These are phyloP conservation scores for Syzygium aqueum DNA, from an alignment of 345 rosid species.

Conservation along the genomic window DNA sequence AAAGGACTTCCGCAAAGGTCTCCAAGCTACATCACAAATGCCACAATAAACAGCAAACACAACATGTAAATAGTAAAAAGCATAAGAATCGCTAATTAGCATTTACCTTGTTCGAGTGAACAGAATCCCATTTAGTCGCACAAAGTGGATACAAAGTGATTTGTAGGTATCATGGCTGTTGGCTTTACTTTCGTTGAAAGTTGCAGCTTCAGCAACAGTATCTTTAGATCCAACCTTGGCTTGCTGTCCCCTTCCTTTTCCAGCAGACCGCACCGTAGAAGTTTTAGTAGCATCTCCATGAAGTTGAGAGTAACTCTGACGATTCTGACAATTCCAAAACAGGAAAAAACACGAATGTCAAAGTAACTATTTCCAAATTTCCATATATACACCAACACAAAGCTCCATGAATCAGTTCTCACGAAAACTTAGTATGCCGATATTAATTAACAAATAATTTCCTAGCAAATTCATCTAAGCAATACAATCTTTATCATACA, in stretches of 20 bases:
- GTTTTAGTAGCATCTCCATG: slow-evolving; percentile 32
- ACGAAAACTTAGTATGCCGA: not conserved
- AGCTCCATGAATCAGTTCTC: not conserved
- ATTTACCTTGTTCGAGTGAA: slow-evolving; percentile 89
- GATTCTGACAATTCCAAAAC: slow-evolving; percentile 4
- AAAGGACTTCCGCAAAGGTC: slow-evolving; percentile 74
- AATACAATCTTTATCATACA: not conserved
- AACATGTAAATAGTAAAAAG: not conserved
- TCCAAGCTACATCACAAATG: slow-evolving; percentile 48
- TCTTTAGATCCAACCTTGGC: slow-evolving; percentile 40
- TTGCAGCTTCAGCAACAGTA: slow-evolving; percentile 25
- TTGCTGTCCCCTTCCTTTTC: slow-evolving; percentile 63
- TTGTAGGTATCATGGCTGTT: slow-evolving; percentile 35
- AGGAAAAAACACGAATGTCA: not conserved
- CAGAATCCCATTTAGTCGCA: slow-evolving; percentile 84
- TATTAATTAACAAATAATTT: not conserved
- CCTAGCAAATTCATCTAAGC: not conserved
- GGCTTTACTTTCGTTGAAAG: slow-evolving; percentile 37
- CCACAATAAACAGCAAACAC: not conserved
- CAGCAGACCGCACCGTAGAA: slow-evolving; percentile 17
- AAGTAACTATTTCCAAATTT: not conserved
- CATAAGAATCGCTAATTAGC: not conserved
- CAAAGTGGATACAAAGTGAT: slow-evolving; percentile 70
- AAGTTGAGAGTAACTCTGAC: slow-evolving; percentile 53
- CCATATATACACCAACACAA: not conserved